Percentiles rank a stretch among this genome's conserved stretches.
Conservation (phyloP, 2,329 filamentous ascomycete species). For the Ilyonectria sp. region DNA sequence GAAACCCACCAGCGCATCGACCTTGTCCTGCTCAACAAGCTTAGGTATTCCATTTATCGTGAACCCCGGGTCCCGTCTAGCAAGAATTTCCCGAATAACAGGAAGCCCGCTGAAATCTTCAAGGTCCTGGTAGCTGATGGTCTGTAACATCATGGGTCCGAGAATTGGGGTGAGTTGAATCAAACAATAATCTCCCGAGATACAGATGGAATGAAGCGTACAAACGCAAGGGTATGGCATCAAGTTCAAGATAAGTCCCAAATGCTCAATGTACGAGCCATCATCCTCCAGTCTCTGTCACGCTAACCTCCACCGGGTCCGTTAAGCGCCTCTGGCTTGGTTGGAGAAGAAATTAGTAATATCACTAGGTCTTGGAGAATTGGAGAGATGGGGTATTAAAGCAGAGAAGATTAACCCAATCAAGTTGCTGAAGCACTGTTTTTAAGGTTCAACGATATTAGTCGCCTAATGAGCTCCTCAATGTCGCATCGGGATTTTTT, state of each 20-base stretch:
- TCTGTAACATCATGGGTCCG: neutral
- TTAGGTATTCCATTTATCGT: neutral
- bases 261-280: no score
- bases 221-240: neutral
- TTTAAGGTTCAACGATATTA: neutral
- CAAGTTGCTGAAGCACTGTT: neutral
- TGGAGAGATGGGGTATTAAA: neutral
- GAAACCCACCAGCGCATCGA: neutral
- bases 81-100: constrained; percentile 2
- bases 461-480: neutral
- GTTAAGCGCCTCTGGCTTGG: no score
- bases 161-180: no score
- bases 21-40: no score
- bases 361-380: neutral
- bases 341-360: neutral
- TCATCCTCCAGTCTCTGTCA: neutral
- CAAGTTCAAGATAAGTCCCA: neutral
- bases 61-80: neutral
- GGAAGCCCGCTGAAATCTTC: constrained; percentile 4
- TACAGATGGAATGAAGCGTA: neutral
- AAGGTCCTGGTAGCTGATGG: constrained; percentile 2
- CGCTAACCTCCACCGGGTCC: neutral
- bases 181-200: neutral
- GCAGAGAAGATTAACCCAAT: neutral
- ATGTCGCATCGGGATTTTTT: neutral